Evolutionary conservation across 176 grass and related monocot genomes (phyloP).

Genomic region (Avena atlantica): DNA sequence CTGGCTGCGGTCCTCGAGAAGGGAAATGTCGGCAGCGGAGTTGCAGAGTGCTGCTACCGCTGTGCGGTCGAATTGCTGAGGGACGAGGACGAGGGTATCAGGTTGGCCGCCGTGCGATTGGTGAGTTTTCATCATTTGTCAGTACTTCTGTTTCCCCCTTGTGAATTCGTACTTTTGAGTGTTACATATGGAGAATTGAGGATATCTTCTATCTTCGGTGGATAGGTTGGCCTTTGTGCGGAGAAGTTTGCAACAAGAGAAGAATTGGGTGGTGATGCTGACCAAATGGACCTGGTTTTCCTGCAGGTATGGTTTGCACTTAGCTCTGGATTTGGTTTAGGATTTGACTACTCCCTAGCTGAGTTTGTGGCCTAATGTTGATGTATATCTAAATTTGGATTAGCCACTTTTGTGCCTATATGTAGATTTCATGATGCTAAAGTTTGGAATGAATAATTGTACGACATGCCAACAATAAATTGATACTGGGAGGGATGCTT

Average conservation of each 20-base stretch:
- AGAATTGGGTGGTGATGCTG: conserved; percentile 23
- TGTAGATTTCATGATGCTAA: conserved; percentile 12
- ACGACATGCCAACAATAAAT: background rate
- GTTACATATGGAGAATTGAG: conserved; percentile 2
- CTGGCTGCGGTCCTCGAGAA: conserved; percentile 58
- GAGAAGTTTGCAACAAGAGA: conserved; percentile 53
- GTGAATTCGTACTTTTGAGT: conserved; percentile 13
- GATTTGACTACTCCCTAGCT: background rate
- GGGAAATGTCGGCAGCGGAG: conserved; percentile 24
- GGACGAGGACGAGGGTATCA: conserved; percentile 70
- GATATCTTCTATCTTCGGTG: conserved; percentile 18
- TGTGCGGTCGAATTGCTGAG: conserved; percentile 53
- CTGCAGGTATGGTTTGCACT: conserved; percentile 59
- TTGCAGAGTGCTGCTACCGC: conserved; percentile 53
- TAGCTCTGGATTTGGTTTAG: background rate
- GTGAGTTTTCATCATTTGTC: conserved; percentile 45
- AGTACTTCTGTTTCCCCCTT: background rate
- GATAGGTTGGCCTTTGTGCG: conserved; percentile 62
- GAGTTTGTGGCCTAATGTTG: background rate
- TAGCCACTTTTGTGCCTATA: background rate
- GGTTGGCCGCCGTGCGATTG: conserved; percentile 67
- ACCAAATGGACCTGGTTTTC: conserved; percentile 66
- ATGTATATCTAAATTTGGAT: background rate
- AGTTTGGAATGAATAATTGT: conserved; percentile 20
- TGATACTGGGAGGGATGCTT: background rate